Base-by-base conservation (phyloP, 2,329 filamentous ascomycete genomes). In the Ophiocordyceps polyrhachis-furcata region DNA sequence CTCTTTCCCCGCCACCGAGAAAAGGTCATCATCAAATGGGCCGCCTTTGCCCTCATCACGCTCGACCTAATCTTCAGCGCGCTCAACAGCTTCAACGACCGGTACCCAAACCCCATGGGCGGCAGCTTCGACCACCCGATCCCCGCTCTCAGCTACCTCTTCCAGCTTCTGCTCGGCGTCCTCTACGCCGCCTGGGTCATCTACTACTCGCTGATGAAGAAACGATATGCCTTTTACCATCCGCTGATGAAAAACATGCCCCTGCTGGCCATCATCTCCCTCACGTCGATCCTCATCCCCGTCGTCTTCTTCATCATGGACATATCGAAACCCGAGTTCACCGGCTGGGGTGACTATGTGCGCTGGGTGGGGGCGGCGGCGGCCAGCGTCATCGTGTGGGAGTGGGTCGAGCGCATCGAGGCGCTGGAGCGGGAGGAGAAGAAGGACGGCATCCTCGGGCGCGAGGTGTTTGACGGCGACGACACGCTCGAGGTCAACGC, bases 1-100 rank as follows among this genome's bases (percentile, higher is more conserved):
- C 70, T 98, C 1, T 98, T 98, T 53, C 91, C 91, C 8, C 84
- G 91, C 31, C 89, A 96, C 57, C 84, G 93, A 56, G 91, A 98
- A 64, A 96, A 96, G 64, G 80, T 96, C 44, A 84, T 96, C 52
- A 98, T 98, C 65, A 96, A 96, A 65, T 98, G 89, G 89, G 86
- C 89, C 15, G 91, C 89, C 1, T 95, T 96, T 58, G 87, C 83
- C 3, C 74, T 98, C 46, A 95, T 98, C 55, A 76, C 86, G 0
- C 72, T 95, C 48, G 89, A 96, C 58, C 80, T 89, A 40, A 77
- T 88, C 12, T 98, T 98, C 61, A 88, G 83, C 56, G 86, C 83
- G 42, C 73, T 96, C 47, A 93, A 95, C 67, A 91, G 83, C 55
- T 96, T 96, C 56, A 58, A 41, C 21, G 69, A 73, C 43, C 71